Conservation (phyloP, 495 filamentous ascomycete species). For the Aspergillus campestris region DNA sequence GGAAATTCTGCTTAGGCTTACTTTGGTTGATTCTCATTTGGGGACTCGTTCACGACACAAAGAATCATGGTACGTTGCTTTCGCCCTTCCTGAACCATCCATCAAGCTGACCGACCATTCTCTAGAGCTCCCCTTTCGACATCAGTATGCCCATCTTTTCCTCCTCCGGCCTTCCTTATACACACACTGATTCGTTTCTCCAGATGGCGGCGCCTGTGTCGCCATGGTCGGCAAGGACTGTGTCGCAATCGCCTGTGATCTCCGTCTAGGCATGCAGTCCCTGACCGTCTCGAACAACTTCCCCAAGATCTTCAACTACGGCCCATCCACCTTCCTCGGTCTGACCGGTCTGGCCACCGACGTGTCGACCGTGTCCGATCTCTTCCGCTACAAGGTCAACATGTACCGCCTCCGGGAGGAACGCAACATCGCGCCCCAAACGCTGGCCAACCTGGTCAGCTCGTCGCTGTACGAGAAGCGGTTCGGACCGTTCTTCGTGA, state of each 20-base stretch:
- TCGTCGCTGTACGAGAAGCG: constrained; percentile 84
- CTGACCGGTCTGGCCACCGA: constrained; percentile 95
- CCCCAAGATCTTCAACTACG: constrained; percentile 98
- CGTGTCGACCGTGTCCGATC: constrained; percentile 87
- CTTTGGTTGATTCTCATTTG: neutral
- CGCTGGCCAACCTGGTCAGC: constrained; percentile 91
- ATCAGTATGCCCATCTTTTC: constrained; percentile 58
- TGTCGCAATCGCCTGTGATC: constrained; percentile 97
- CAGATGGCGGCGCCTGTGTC: constrained; percentile 93
- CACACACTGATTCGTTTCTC: neutral
- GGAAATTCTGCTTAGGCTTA: neutral
- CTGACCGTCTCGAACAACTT: constrained; percentile 99
- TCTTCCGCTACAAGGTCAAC: constrained; percentile 99
- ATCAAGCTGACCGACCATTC: constrained; percentile 24
- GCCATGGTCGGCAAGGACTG: constrained; percentile 99
- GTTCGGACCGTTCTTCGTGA: constrained; percentile 94
- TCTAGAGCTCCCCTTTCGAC: constrained; percentile 70
- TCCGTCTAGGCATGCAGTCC: constrained; percentile 92
- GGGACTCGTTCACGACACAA: constrained; percentile 2
- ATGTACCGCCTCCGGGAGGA: constrained; percentile 99
- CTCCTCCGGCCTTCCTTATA: constrained; percentile 1
- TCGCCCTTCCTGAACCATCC: constrained; percentile 4
- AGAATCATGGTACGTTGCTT: constrained; percentile 16
- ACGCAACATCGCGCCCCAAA: constrained; percentile 86
- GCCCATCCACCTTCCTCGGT: constrained; percentile 84